Conservation (phyloP, 2,329 filamentous ascomycete species). For the Diaporthe batatas region DNA sequence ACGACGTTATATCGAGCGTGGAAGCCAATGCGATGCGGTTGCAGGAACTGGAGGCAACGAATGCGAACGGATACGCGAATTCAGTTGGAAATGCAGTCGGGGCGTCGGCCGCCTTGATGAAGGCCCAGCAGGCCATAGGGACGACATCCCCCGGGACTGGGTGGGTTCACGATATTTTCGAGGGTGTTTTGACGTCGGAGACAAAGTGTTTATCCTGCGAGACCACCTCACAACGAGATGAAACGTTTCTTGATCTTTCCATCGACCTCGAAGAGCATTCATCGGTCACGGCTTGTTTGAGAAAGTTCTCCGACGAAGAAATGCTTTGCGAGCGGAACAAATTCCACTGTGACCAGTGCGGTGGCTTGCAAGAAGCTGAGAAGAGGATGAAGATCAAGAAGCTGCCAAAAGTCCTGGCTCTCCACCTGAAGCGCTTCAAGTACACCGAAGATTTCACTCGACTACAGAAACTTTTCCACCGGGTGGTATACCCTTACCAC, state of each 20-base stretch:
- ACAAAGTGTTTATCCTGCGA: slow-evolving; percentile 97
- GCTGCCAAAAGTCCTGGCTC: slow-evolving; percentile 87
- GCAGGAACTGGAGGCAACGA: slow-evolving; percentile 61
- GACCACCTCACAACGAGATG: slow-evolving; percentile 93
- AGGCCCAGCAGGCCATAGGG: slow-evolving; percentile 53
- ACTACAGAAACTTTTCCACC: slow-evolving; percentile 95
- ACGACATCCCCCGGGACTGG: slow-evolving; percentile 75
- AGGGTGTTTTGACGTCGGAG: slow-evolving; percentile 94
- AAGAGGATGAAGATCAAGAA: slow-evolving; percentile 99
- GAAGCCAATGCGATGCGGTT: slow-evolving; percentile 84
- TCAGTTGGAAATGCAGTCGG: slow-evolving; percentile 63
- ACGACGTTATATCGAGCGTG: slow-evolving; percentile 94
- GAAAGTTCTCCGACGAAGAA: slow-evolving; percentile 97
- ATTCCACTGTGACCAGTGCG: slow-evolving; percentile 98
- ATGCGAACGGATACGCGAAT: slow-evolving; percentile 61
- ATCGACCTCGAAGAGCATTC: slow-evolving; percentile 96
- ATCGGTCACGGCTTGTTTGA: slow-evolving; percentile 93
- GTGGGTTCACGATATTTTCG: slow-evolving; percentile 98
- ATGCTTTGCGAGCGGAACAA: slow-evolving; percentile 99
- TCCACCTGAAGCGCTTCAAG: slow-evolving; percentile 98
- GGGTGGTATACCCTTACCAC: slow-evolving; percentile 97
- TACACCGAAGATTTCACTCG: slow-evolving; percentile 96
- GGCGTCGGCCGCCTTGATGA: slow-evolving; percentile 48
- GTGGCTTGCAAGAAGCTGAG: slow-evolving; percentile 95
- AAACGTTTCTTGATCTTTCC: slow-evolving; percentile 94